These are phyloP conservation scores for Amylocystis lapponica DNA, from an alignment of 768 basidiomycete genomes.

Conservation along the genomic window DNA sequence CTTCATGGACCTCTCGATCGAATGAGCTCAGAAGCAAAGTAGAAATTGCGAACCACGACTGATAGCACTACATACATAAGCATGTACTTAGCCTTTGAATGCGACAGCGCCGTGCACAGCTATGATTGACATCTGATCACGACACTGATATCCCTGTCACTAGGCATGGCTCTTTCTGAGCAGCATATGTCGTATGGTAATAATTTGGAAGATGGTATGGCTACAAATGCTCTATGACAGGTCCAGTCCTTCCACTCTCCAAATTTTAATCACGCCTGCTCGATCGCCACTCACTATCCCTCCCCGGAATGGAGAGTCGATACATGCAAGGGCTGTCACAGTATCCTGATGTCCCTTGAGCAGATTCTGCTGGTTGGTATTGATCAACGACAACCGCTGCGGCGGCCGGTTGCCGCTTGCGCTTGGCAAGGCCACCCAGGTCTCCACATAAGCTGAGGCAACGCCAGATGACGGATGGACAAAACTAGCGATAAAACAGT, in stretches of 20 bases:
- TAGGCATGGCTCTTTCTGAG: too few relatives aligned
- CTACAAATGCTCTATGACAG: slow-evolving; percentile 5
- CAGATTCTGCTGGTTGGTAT: slow-evolving; percentile 77
- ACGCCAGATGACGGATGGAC: slow-evolving; percentile 34
- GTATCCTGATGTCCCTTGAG: slow-evolving; percentile 88
- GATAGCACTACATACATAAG: too few relatives aligned
- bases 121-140: too few relatives aligned
- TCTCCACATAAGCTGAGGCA: slow-evolving; percentile 55
- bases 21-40: too few relatives aligned
- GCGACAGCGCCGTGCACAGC: too few relatives aligned
- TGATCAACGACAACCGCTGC: slow-evolving; percentile 72
- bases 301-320: slow-evolving; percentile 91
- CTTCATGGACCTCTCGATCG: too few relatives aligned
- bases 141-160: too few relatives aligned
- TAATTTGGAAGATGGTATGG: too few relatives aligned
- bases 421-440: slow-evolving; percentile 44
- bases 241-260: slow-evolving; percentile 56
- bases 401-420: slow-evolving; percentile 56
- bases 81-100: too few relatives aligned
- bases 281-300: slow-evolving; percentile 91
- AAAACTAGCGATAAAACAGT: slow-evolving; percentile 21
- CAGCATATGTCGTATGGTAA: too few relatives aligned
- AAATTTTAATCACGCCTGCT: slow-evolving; percentile 86
- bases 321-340: slow-evolving; percentile 76
- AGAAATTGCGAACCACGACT: too few relatives aligned